These are phyloP conservation scores for Sordariomycetes sp. DNA, from an alignment of 2,329 filamentous ascomycete species.

Conservation along the genomic window DNA sequence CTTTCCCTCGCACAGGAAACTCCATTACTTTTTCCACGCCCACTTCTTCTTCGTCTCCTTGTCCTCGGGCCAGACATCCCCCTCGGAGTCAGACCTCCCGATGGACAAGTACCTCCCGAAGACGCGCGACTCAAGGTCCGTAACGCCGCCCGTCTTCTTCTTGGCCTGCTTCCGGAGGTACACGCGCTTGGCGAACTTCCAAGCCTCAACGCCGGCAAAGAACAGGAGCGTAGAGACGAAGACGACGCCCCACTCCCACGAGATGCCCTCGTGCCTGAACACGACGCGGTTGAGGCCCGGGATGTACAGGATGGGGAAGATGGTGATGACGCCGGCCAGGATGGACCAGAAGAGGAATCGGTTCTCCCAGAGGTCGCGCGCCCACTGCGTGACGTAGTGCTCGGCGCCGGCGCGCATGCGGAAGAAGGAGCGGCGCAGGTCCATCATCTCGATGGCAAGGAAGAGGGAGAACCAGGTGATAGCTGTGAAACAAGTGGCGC, in stretches of 20 bases:
- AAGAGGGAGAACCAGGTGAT: conserved; percentile 58
- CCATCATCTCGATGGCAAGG: conserved; percentile 56
- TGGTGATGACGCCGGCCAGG: conserved; percentile 37
- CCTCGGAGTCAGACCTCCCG: conserved; percentile 7
- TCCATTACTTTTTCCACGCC: background rate
- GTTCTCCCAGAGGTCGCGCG: conserved; percentile 39
- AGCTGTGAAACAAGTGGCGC: conserved; percentile 52
- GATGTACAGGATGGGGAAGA: conserved; percentile 53
- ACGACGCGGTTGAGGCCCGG: conserved; percentile 52
- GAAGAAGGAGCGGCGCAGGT: conserved; percentile 54
- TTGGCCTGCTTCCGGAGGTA: conserved; percentile 25
- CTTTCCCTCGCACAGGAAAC: too few relatives aligned
- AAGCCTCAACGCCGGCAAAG: conserved; percentile 49
- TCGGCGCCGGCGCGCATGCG: conserved; percentile 34
- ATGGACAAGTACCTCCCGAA: conserved; percentile 18
- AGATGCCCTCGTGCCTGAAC: conserved; percentile 52
- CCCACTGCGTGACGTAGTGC: conserved; percentile 40
- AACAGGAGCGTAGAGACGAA: conserved; percentile 48
- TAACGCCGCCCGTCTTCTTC: conserved; percentile 10
- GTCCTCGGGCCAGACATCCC: conserved; percentile 4
- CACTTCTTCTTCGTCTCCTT: conserved; percentile 6
- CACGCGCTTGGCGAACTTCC: conserved; percentile 54
- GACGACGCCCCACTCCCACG: conserved; percentile 58
- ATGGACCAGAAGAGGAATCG: conserved; percentile 35
- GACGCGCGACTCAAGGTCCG: conserved; percentile 15